Conservation (phyloP, 2,329 filamentous ascomycete genomes). For the Colletotrichum sp. region DNA sequence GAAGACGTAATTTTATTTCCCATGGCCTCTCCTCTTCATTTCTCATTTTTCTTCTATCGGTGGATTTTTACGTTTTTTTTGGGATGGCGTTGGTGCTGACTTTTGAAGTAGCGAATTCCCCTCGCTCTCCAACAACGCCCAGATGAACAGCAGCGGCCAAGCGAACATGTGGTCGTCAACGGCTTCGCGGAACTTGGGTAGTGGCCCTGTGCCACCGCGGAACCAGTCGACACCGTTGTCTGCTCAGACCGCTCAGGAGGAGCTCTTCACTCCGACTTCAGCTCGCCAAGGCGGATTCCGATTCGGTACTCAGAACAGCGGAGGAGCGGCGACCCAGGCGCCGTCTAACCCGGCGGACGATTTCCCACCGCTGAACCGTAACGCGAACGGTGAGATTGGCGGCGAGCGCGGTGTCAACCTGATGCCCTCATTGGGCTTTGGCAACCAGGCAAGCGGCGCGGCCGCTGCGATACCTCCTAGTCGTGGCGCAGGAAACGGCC, state of each 20-base stretch:
- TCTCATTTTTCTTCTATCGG: not conserved
- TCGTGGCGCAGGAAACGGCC: slow-evolving; percentile 58
- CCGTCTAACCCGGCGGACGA: slow-evolving; percentile 60
- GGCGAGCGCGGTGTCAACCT: slow-evolving; percentile 58
- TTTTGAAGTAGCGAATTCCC: slow-evolving; percentile 63
- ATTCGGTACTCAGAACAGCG: slow-evolving; percentile 51
- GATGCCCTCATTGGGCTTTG: slow-evolving; percentile 61
- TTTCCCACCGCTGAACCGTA: slow-evolving; percentile 66
- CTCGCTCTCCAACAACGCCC: slow-evolving; percentile 66
- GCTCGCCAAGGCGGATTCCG: slow-evolving; percentile 57
- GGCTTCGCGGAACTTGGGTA: slow-evolving; percentile 50
- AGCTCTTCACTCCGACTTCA: slow-evolving; percentile 47
- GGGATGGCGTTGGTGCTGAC: slow-evolving; percentile 25
- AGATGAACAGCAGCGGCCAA: slow-evolving; percentile 53
- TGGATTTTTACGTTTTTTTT: not conserved
- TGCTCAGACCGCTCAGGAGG: slow-evolving; percentile 57
- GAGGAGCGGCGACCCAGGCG: slow-evolving; percentile 46
- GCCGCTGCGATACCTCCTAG: slow-evolving; percentile 36
- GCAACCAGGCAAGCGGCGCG: slow-evolving; percentile 45
- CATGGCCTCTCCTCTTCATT: not conserved
- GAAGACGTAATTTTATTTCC: slow-evolving; percentile 30
- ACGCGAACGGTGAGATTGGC: slow-evolving; percentile 61
- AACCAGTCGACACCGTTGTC: slow-evolving; percentile 56
- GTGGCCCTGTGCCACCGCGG: slow-evolving; percentile 54
- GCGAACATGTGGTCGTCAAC: slow-evolving; percentile 61